These are phyloP conservation scores for Oidiodendron maius DNA, from an alignment of 495 filamentous ascomycete genomes.

Conservation along the genomic window DNA sequence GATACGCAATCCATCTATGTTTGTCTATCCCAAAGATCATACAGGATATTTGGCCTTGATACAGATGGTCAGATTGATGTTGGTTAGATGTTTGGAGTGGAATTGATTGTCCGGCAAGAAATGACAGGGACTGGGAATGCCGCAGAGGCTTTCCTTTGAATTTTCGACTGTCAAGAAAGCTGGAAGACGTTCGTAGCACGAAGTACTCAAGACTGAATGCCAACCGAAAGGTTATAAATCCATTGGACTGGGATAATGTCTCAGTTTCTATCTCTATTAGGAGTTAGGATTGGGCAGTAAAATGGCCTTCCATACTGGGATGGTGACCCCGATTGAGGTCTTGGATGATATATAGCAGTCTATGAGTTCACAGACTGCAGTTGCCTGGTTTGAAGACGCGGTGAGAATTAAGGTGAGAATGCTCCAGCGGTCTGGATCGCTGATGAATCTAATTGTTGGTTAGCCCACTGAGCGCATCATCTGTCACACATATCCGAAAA, in stretches of 20 bases:
- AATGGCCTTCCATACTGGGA: background rate
- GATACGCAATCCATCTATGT: background rate
- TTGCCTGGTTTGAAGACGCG: background rate
- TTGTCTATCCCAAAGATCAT: background rate
- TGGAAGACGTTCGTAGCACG: background rate
- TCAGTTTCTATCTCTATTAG: background rate
- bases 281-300: background rate
- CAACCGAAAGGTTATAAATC: background rate
- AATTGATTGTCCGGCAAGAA: background rate
- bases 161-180: background rate
- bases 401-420: background rate
- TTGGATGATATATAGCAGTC: background rate
- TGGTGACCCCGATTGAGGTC: background rate
- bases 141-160: background rate
- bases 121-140: background rate
- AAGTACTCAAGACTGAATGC: background rate
- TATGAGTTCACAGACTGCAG: background rate
- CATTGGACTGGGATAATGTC: background rate
- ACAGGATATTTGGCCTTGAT: background rate
- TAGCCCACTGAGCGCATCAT: background rate
- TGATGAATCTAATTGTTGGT: background rate
- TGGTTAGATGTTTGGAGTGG: background rate
- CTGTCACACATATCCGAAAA: background rate
- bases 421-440: background rate
- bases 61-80: background rate